phyloP scores from a whole-genome alignment of 179 eudicot species.

The Carnegiea gigantea region DNA sequence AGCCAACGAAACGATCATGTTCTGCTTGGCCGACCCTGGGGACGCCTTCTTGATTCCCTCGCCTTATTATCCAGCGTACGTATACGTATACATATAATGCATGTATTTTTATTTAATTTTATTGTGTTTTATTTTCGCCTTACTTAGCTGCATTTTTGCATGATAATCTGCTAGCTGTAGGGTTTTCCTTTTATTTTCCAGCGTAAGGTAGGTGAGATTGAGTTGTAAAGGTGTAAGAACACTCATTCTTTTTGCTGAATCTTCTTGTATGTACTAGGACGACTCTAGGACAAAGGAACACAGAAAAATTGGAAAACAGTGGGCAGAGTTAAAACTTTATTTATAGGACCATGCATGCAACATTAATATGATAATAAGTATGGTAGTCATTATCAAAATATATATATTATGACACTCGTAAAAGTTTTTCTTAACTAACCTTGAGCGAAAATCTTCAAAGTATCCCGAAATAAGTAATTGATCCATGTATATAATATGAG shows the following conservation, averaged over 20 bases:
- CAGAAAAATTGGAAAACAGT: not conserved
- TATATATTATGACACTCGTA: too few relatives aligned
- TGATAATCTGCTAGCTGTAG: not conserved
- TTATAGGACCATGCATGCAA: not conserved
- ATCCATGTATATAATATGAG: too few relatives aligned
- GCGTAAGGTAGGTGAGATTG: not conserved
- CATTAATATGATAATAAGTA: not conserved
- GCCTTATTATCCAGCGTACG: slow-evolving; percentile 53
- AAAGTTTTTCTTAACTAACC: too few relatives aligned
- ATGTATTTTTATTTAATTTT: not conserved
- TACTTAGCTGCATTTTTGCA: not conserved
- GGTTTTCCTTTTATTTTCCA: not conserved
- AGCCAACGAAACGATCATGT: slow-evolving; percentile 48
- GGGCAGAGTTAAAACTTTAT: not conserved
- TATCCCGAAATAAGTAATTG: too few relatives aligned
- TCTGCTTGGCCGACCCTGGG: slow-evolving; percentile 55
- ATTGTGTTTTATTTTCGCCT: not conserved
- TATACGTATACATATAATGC: not conserved
- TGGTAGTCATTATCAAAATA: too few relatives aligned
- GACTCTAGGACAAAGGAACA: slow-evolving; percentile 5
- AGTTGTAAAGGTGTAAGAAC: slow-evolving; percentile 13
- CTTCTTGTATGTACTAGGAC: not conserved
- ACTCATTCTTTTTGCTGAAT: not conserved
- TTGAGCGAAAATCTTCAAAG: too few relatives aligned
- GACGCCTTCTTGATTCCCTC: slow-evolving; percentile 56